Evolutionary conservation across 208 protist genomes (phyloP).

Genomic region (Crithidia sp.): DNA sequence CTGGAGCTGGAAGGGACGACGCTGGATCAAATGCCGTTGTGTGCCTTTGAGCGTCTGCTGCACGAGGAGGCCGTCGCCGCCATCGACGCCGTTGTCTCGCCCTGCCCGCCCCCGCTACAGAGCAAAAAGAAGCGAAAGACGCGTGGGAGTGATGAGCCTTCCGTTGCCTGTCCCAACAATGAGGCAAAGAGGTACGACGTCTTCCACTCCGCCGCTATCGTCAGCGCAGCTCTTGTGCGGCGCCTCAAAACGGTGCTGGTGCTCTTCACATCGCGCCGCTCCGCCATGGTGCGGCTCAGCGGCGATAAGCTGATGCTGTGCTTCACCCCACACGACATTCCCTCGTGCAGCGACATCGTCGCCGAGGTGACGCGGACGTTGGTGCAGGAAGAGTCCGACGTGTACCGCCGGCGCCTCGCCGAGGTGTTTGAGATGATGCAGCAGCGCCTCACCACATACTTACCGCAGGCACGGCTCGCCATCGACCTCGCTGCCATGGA

Average conservation of each 20-base stretch:
- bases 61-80: conserved; percentile 40
- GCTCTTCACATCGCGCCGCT: conserved; percentile 65
- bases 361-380: conserved; percentile 43
- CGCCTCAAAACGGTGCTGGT: conserved; percentile 57
- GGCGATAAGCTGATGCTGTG: conserved; percentile 79
- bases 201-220: conserved; percentile 63
- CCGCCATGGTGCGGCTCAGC: conserved; percentile 48
- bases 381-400: conserved; percentile 48
- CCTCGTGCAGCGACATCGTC: conserved; percentile 54
- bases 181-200: conserved; percentile 15
- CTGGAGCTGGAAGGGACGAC: conserved; percentile 67
- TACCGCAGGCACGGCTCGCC: conserved; percentile 52
- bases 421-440: conserved; percentile 48
- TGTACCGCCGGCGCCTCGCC: conserved; percentile 45
- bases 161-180: not conserved
- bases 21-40: conserved; percentile 59
- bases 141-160: not conserved
- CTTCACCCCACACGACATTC: conserved; percentile 46
- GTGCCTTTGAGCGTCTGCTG: conserved; percentile 52
- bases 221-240: conserved; percentile 48
- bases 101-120: not conserved
- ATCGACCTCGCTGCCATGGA: conserved; percentile 52
- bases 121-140: not conserved
- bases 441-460: conserved; percentile 51
- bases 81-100: conserved; percentile 29